A percentile compares a stretch with the other conserved stretches of the same genome.
Evolutionary conservation across 345 rosid genomes (phyloP).

Genomic region (Eucalyptus sideroxylon): DNA sequence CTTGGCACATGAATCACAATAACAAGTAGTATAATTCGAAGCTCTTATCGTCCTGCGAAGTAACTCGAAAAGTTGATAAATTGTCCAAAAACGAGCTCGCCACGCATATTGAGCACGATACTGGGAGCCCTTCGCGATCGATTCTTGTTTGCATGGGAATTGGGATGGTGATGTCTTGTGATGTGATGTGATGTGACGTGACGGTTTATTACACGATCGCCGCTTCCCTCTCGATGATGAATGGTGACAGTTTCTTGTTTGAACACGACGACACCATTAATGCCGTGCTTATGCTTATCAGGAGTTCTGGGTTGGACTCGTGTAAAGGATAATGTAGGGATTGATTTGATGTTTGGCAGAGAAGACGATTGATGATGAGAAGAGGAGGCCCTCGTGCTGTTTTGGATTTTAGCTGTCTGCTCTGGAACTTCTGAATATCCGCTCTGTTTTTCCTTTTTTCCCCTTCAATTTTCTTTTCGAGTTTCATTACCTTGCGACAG

Average conservation of each 20-base stretch:
- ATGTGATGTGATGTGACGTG: background rate
- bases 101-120: background rate
- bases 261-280: background rate
- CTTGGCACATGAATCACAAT: background rate
- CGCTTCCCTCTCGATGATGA: background rate
- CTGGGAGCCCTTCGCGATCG: background rate
- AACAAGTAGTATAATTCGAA: background rate
- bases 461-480: too few relatives aligned
- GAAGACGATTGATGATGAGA: background rate
- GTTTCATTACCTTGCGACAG: background rate
- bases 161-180: background rate
- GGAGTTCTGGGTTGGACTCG: background rate
- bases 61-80: background rate
- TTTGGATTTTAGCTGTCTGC: background rate
- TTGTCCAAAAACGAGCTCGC: background rate
- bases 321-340: background rate
- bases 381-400: background rate
- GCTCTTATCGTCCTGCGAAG: background rate
- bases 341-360: background rate
- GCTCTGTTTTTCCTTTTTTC: background rate
- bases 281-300: background rate
- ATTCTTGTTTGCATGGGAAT: background rate
- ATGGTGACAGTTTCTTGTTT: background rate
- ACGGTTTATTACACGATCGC: background rate
- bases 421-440: background rate